Percentiles rank a stretch among this genome's conserved stretches.
Evolutionary conservation across 2,329 filamentous ascomycete genomes (phyloP).

Genomic region (Sclerotinia nivalis): DNA sequence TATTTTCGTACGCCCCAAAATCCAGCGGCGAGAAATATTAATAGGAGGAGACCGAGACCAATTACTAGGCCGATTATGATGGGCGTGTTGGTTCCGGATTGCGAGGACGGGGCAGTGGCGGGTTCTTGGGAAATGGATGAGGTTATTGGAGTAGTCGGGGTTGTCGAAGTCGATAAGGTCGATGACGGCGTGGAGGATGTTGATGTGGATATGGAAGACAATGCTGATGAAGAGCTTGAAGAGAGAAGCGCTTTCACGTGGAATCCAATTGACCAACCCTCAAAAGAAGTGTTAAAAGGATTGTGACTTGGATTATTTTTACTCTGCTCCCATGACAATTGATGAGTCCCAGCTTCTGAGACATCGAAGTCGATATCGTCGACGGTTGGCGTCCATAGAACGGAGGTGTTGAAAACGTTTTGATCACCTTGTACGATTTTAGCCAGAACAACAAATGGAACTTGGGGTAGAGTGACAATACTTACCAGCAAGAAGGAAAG

Average conservation of each 20-base stretch:
- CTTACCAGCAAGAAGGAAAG: constrained; percentile 7
- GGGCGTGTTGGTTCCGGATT: neutral
- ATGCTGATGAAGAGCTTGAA: neutral
- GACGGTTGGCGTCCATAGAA: constrained; percentile 2
- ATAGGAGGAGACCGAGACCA: neutral
- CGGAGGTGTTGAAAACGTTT: neutral
- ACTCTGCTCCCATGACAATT: constrained; percentile 7
- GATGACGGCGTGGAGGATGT: neutral
- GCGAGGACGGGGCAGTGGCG: neutral
- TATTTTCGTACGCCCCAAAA: neutral
- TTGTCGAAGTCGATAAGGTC: neutral
- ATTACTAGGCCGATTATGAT: neutral
- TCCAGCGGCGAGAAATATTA: neutral
- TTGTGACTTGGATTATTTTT: neutral
- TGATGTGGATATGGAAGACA: neutral
- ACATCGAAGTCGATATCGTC: constrained; percentile 13
- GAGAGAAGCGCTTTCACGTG: neutral
- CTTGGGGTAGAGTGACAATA: neutral
- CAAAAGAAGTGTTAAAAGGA: neutral
- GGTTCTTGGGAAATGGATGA: neutral
- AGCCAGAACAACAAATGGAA: neutral
- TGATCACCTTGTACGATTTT: neutral
- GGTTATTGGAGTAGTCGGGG: neutral
- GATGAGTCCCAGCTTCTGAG: neutral
- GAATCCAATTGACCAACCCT: neutral